Evolutionary conservation across 2,329 filamentous ascomycete genomes (phyloP).

Genomic region (Endoconidiophora polonica): DNA sequence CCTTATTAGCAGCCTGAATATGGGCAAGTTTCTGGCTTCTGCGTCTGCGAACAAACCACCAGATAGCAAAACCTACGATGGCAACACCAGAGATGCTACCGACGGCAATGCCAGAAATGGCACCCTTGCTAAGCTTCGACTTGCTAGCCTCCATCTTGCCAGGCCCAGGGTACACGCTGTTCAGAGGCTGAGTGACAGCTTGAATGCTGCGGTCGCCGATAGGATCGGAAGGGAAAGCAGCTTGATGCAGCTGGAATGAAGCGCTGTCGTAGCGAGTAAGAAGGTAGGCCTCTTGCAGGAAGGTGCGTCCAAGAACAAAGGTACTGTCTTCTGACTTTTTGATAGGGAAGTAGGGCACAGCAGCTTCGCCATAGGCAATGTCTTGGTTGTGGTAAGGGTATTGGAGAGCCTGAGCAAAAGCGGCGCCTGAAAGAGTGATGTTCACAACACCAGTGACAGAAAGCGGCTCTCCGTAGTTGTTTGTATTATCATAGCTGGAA

Average conservation of each 20-base stretch:
- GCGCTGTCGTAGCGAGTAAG: slow-evolving; percentile 38
- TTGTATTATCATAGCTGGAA: slow-evolving; percentile 36
- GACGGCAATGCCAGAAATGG: slow-evolving; percentile 29
- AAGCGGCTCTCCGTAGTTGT: slow-evolving; percentile 34
- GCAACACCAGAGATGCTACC: slow-evolving; percentile 24
- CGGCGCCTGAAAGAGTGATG: slow-evolving; percentile 34
- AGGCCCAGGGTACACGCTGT: slow-evolving; percentile 31
- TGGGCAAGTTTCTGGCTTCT: slow-evolving; percentile 17
- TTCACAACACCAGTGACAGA: slow-evolving; percentile 36
- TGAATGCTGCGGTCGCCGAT: slow-evolving; percentile 25
- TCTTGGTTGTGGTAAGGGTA: slow-evolving; percentile 30
- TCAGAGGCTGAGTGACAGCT: slow-evolving; percentile 20
- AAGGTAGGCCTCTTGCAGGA: slow-evolving; percentile 52
- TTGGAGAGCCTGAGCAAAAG: slow-evolving; percentile 32
- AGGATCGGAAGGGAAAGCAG: slow-evolving; percentile 31
- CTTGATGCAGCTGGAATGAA: slow-evolving; percentile 38
- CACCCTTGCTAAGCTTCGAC: slow-evolving; percentile 23
- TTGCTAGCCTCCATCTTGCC: slow-evolving; percentile 10
- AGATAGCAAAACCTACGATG: slow-evolving; percentile 19
- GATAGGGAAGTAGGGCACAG: slow-evolving; percentile 49
- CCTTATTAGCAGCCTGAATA: too few species aligned
- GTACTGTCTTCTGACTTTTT: slow-evolving; percentile 36
- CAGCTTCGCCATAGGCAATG: slow-evolving; percentile 28
- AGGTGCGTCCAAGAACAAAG: slow-evolving; percentile 48
- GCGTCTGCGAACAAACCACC: slow-evolving; percentile 22